phyloP scores from a whole-genome alignment of 768 basidiomycete genomes.

The Leucogyrophana mollusca region DNA sequence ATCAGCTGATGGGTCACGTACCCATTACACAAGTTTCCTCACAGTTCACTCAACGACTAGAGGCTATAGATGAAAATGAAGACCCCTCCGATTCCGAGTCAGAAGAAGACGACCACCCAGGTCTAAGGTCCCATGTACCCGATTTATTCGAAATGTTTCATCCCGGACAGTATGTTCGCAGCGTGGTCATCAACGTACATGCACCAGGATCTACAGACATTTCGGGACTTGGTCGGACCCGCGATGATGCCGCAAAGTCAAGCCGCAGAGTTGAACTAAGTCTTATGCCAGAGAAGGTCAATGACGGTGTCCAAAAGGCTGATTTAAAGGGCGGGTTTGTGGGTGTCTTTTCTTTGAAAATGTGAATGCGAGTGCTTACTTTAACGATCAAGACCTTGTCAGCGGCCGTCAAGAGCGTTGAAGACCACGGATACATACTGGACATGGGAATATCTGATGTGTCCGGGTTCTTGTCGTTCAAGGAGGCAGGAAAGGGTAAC shows the following conservation, averaged over 20 bases:
- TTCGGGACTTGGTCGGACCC: conserved; percentile 55
- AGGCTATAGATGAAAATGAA: conserved; percentile 55
- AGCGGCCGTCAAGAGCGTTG: conserved; percentile 76
- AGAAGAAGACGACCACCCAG: conserved; percentile 46
- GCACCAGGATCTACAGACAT: conserved; percentile 62
- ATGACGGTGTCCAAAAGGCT: conserved; percentile 71
- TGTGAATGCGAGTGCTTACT: conserved; percentile 3
- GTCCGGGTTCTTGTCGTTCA: conserved; percentile 83
- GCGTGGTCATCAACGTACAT: conserved; percentile 69
- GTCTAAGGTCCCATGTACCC: conserved; percentile 42
- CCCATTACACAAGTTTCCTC: conserved; percentile 91
- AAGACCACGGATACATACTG: conserved; percentile 93
- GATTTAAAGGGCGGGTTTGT: conserved; percentile 80
- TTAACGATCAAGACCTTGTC: conserved; percentile 57
- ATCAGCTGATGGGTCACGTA: conserved; percentile 90
- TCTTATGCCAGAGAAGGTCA: conserved; percentile 81
- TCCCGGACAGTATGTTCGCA: conserved; percentile 85
- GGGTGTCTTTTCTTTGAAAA: conserved; percentile 33
- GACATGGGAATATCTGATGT: conserved; percentile 79
- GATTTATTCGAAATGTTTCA: conserved; percentile 74
- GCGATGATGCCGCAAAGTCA: conserved; percentile 65
- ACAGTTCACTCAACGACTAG: conserved; percentile 72
- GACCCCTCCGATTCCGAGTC: conserved; percentile 44
- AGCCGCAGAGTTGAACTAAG: conserved; percentile 84
- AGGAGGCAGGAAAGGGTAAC: conserved; percentile 51